Evolutionary conservation across 2,329 filamentous ascomycete species (phyloP), one percentile per base, ranked within the genome.

Genomic region (Paracamarosporium sp.): DNA sequence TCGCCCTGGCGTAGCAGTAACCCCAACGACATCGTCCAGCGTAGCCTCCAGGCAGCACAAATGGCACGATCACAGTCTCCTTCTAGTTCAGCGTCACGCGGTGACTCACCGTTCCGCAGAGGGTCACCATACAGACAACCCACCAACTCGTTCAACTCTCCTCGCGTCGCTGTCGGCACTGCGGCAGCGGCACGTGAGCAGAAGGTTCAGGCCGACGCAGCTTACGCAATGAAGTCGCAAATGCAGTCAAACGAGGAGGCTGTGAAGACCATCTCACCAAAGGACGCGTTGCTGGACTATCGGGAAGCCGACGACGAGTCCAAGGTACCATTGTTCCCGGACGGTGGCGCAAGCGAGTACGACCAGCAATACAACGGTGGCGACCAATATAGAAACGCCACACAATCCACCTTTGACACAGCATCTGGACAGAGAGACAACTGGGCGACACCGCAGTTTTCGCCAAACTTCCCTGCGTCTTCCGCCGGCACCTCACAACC

Each of bases 231-330:
- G 59, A 77, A 78, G 61, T 65, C 76, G 27, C 75, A 74, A 47
- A 71, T 77, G 63, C 71, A 74, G 46, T 71, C 75, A 47, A 67
- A 61, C 51, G 74, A 83, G 24, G 75, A 78, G 59, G 68, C 79
- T 41, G 66, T 87, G 1, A 91, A 92, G 76, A 97, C 94, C 0
- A 97, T 99, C 45, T 98, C 94, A 1, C 95, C 94, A 24, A 96
- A 96, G 78, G 94, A 98, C 69, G 91, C 93, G 1, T 79, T 96
- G 58, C 79, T 97, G 48, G 93, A 97, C 59, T 97, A 93, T 72
- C 86, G 89, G 60, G 92, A 95, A 36, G 77, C 82, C 0, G 90
- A 93, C 2, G 88, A 89, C 17, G 89, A 90, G 46, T 79, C 85
- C 4, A 87, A 87, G 57, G 87, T 90, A 67, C 88, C 91, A 12